Base-by-base conservation (phyloP, 768 basidiomycete genomes). In the Termitomyces sp. region DNA sequence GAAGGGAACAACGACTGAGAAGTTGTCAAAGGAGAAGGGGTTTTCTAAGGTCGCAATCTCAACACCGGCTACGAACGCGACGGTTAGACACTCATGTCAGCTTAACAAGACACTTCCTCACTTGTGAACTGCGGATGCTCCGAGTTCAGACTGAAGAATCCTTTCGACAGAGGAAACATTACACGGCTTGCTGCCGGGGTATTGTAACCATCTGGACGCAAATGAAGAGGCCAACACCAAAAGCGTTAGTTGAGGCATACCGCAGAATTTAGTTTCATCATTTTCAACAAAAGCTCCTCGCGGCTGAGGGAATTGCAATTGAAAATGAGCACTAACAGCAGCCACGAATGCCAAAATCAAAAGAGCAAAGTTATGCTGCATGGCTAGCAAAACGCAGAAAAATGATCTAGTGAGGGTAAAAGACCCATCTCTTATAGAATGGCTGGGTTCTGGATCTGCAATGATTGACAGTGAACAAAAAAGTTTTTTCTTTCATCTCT, bases 231-330 rank as follows among this genome's bases (percentile, higher is more conserved):
- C 18, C 28, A 35, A 16, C 13, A 40, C 7, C 9, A 20, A 1
- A 8, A 30, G n/a, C 28, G 11, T 48, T 14, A n/a, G 16, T 26
- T 7, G 28, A 6, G 7, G 22, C 79, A 43, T 60, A 88, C 89
- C 90, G 65, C 92, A 92, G 66, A 90, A 88, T 1, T 64, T 71
- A 13, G 77, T 74, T 61, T 90, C 87, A 16, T 76, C 64, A 52
- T 79, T 72, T 55, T 85, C 79, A 54, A 77, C 77, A 67, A 94
- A 94, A 0, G 63, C 67, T 1, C 92, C 93, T 48, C 92, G 78
- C 11, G 90, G 85, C 0, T 75, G 62, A 18, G 92, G 93, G 69
- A 82, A 93, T 64, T 86, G 80, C 44, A 94, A 76, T 62, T 88
- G 86, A 73, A 94, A 94, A 70, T 95, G 92, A 8, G 90, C 91